These are phyloP conservation scores for Camillea tinctor DNA, from an alignment of 2,329 filamentous ascomycete genomes.

Conservation along the genomic window DNA sequence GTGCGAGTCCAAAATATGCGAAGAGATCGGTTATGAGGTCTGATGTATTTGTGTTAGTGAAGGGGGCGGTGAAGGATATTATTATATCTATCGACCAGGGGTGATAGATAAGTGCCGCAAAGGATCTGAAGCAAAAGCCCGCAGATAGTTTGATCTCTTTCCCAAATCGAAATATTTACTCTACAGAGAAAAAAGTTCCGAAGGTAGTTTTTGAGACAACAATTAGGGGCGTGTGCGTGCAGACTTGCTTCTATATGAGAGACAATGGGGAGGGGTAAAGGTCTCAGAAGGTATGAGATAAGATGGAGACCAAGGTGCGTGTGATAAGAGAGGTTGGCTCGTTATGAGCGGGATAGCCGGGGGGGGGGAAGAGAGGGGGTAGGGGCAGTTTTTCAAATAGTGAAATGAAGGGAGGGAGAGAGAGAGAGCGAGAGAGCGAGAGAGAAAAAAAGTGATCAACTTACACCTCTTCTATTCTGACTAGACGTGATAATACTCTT, in stretches of 20 bases:
- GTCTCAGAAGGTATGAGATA: conserved; percentile 21
- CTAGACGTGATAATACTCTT: not conserved
- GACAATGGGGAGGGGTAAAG: conserved; percentile 26
- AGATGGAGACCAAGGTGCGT: conserved; percentile 19
- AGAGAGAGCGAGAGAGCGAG: too few species aligned
- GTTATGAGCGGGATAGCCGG: conserved; percentile 22
- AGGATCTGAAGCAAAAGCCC: conserved; percentile 1
- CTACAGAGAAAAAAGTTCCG: conserved; percentile 4
- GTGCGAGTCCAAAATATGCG: conserved; percentile 19
- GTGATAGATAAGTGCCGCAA: conserved; percentile 1
- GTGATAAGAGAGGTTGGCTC: conserved; percentile 29
- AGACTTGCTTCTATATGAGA: conserved; percentile 20
- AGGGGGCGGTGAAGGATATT: conserved; percentile 23
- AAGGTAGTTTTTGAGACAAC: conserved; percentile 17
- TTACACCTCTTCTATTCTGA: conserved; percentile 19
- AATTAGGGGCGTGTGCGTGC: conserved; percentile 22
- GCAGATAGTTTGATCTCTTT: not conserved
- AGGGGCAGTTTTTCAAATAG: conserved; percentile 7
- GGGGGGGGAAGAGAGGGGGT: not conserved
- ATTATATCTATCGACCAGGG: not conserved
- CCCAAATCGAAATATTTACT: conserved; percentile 15
- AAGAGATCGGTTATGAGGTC: conserved; percentile 21
- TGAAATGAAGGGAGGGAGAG: conserved; percentile 13
- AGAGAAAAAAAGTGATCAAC: conserved; percentile 12
- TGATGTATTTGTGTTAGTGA: conserved; percentile 26